Evolutionary conservation across 371 early-diverging fungal species (phyloP), one percentile per base, ranked within the genome.

Genomic region (Lichtheimia ornata): DNA sequence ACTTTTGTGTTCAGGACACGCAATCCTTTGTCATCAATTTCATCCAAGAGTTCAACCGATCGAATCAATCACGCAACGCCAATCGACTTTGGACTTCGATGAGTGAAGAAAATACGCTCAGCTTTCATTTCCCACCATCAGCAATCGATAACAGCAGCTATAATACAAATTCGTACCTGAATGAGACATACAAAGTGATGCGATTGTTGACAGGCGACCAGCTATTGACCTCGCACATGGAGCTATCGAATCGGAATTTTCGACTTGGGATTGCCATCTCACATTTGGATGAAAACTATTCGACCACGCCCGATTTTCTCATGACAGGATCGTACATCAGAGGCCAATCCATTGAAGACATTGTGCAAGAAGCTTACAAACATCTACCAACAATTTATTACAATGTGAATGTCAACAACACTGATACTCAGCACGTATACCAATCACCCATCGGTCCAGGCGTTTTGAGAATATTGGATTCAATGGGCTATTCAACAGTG

Each of bases 391-490:
- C 17, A 2, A 67, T 79, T 20, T 43, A 41, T 11, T 79, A 79
- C 30, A 72, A 66, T 49, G 51, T 25, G 4, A 67, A 66, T 0
- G 14, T 59, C 12, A 25, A 17, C 7, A 64, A 57, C 44, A 66
- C 70, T 17, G 66, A 43, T 6, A 50, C 53, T 5, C 54, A 61
- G 4, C 56, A 65, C 30, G 27, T 45, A 3, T 81, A 81, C 50
- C 41, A 40, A 9, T 81, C 76, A 2, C 69, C 81, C 4, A 76
- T 81, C 41, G 81, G 81, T 2, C 81, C 81, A 9, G 81, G 78
- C 12, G 71, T 81, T 6, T 49, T 81, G 52, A 63, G 77, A 5
- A 73, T 81, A 9, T 49, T 81, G 9, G 78, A 81, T 42, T 70
- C 76, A 0, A 74, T 81, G 43, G 78, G 78, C 1, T 81, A 81